These are phyloP conservation scores for Tephrocybe rancida DNA, from an alignment of 768 basidiomycete species.

Conservation along the genomic window DNA sequence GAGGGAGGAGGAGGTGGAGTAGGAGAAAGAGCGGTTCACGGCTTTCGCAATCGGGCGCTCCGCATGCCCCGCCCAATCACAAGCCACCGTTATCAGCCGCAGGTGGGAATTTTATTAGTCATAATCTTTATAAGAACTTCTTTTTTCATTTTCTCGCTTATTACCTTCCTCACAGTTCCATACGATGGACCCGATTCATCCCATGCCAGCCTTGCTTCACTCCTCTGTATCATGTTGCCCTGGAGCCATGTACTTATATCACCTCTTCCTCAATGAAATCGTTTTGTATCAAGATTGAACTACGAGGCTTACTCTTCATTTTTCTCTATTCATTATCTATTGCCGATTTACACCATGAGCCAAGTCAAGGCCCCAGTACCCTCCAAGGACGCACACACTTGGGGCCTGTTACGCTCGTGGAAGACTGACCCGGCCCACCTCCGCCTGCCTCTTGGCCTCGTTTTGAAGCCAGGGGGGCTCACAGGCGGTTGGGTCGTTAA, in stretches of 20 bases:
- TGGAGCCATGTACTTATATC: not conserved
- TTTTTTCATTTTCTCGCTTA: conserved; percentile 1
- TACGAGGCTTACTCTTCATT: not conserved
- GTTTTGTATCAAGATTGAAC: not conserved
- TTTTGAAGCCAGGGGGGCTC: conserved; percentile 54
- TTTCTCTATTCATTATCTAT: not conserved
- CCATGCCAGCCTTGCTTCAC: not conserved
- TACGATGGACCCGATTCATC: too few species aligned
- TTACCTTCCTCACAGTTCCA: too few species aligned
- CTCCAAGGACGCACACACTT: conserved; percentile 34
- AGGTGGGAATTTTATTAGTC: conserved; percentile 19
- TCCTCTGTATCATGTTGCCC: not conserved
- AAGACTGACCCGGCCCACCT: conserved; percentile 46
- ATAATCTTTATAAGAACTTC: not conserved
- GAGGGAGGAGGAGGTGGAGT: conserved; percentile 21
- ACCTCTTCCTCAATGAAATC: not conserved
- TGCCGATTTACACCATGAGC: conserved; percentile 41
- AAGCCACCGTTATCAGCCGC: conserved; percentile 17
- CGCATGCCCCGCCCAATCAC: conserved; percentile 16
- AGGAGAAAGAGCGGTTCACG: conserved; percentile 1
- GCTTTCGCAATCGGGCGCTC: conserved; percentile 6
- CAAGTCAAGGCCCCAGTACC: conserved; percentile 66
- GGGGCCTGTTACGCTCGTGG: conserved; percentile 78
- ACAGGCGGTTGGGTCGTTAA: conserved; percentile 41
- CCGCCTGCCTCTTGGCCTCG: conserved; percentile 51